A percentile compares a stretch with the other conserved stretches of the same genome.
These are phyloP conservation scores for Penicillium desertorum DNA, from an alignment of 495 filamentous ascomycete species.

Conservation along the genomic window DNA sequence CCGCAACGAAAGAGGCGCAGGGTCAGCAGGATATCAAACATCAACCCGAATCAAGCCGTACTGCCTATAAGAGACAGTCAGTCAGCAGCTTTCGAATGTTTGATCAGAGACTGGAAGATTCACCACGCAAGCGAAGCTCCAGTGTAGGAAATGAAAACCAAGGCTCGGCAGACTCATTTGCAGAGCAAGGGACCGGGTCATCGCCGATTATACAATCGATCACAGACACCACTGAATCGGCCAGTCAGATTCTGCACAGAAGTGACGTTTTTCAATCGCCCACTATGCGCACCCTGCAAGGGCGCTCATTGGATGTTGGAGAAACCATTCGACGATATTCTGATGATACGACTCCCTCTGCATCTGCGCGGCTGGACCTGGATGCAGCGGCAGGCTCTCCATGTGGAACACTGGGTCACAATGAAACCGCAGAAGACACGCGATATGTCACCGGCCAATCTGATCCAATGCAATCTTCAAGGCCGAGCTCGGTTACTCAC, in stretches of 20 bases:
- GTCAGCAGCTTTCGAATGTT: constrained; percentile 29
- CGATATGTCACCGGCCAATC: constrained; percentile 23
- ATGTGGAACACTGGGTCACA: background rate
- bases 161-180: constrained; percentile 73
- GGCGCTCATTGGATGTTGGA: constrained; percentile 29
- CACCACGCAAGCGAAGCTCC: constrained; percentile 51
- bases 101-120: constrained; percentile 16
- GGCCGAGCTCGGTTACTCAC: constrained; percentile 11
- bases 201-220: constrained; percentile 67
- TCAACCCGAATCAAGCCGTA: constrained; percentile 20
- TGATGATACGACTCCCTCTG: constrained; percentile 44
- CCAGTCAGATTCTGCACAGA: constrained; percentile 82
- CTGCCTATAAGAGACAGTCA: constrained; percentile 32
- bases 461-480: constrained; percentile 18
- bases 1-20: constrained; percentile 19
- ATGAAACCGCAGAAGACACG: constrained; percentile 15
- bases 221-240: constrained; percentile 73
- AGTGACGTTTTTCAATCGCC: constrained; percentile 91
- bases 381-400: background rate
- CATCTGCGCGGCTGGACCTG: constrained; percentile 19
- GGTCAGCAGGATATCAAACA: background rate
- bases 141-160: constrained; percentile 58
- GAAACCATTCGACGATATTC: constrained; percentile 38
- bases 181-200: constrained; percentile 68
- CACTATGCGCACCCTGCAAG: constrained; percentile 55